Evolutionary conservation across 1,139 yeast species (phyloP).

Genomic region (Kluyveromyces sp.): DNA sequence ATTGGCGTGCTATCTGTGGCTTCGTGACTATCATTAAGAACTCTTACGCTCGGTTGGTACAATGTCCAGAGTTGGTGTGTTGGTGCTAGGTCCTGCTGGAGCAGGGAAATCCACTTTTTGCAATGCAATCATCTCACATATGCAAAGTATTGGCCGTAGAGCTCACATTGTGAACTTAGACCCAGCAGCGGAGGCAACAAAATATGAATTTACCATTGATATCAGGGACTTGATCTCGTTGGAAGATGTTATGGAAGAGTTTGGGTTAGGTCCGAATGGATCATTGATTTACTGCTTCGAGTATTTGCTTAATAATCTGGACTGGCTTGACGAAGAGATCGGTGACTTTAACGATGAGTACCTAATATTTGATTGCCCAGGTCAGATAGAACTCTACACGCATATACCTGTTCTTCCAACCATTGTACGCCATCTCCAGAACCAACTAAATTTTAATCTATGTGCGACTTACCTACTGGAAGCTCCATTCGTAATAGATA

Average conservation of each 20-base stretch:
- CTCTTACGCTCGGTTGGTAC: background rate
- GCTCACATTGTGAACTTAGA: conserved; percentile 93
- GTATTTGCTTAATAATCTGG: conserved; percentile 74
- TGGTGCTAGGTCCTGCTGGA: conserved; percentile 96
- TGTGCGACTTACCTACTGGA: conserved; percentile 92
- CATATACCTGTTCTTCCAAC: conserved; percentile 92
- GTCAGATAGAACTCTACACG: conserved; percentile 92
- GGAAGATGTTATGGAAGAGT: conserved; percentile 95
- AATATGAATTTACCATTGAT: conserved; percentile 87
- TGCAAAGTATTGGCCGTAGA: conserved; percentile 84
- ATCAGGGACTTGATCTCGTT: conserved; percentile 84
- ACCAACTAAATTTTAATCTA: conserved; percentile 69
- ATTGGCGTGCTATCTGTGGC: no score
- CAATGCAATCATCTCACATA: conserved; percentile 75
- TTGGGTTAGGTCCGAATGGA: conserved; percentile 93
- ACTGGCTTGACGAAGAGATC: conserved; percentile 94
- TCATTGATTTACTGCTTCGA: conserved; percentile 92
- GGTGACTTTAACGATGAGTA: conserved; percentile 93
- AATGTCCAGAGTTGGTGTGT: conserved; percentile 95
- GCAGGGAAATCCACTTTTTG: conserved; percentile 94
- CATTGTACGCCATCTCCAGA: conserved; percentile 74
- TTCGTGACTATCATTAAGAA: no score
- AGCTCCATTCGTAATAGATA: conserved; percentile 88
- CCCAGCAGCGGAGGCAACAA: conserved; percentile 95
- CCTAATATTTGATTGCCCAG: conserved; percentile 93